Evolutionary conservation across 2,329 filamentous ascomycete species (phyloP), one percentile per base, ranked within the genome.

Genomic region (Blastomyces silverae): DNA sequence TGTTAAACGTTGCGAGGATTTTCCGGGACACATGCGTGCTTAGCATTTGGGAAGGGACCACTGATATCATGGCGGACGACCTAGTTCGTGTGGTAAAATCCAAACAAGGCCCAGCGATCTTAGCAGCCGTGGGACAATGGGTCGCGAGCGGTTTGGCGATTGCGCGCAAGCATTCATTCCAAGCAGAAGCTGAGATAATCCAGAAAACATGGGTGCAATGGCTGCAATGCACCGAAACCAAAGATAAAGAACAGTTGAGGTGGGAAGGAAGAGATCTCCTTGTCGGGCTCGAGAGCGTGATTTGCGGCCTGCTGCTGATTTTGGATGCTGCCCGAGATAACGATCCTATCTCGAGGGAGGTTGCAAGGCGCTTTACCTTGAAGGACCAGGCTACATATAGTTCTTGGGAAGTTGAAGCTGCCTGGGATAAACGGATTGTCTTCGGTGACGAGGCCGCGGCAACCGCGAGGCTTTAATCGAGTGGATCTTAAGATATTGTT

Each of bases 21-120:
- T 88, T 85, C 70, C 83, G 89, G 5, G 88, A 90, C 70, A 82
- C 82, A 10, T 79, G 80, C 39, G 87, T 90, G 2, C 76, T 85
- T 61, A 81, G 84, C 17, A 90, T 90, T 61, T 89, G 86, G 86
- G 87, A 89, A 73, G 87, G 88, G 2, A 90, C 88, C 0, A 89
- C 87, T 0, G 86, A 89, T 70, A 85, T 91, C 25, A 80, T 90
- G 67, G 84, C 84, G 11, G 78, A 79, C 22, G 81, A 82, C 67
- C 71, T 80, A 1, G 74, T 81, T 37, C 73, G 80, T 4, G 78
- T 81, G 3, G 67, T 81, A 8, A 78, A 77, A 64, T 69, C 66
- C 69, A 71, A 28, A 66, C 61, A 48, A 63, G 68, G 64, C 11
- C 62, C 55, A 31, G 67, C 55, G 55, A 70, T 63, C 59, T 62